Evolutionary conservation across 352 stramenopile species (phyloP), one percentile per base, ranked within the genome.

Genomic region (Blastocystis sp.): DNA sequence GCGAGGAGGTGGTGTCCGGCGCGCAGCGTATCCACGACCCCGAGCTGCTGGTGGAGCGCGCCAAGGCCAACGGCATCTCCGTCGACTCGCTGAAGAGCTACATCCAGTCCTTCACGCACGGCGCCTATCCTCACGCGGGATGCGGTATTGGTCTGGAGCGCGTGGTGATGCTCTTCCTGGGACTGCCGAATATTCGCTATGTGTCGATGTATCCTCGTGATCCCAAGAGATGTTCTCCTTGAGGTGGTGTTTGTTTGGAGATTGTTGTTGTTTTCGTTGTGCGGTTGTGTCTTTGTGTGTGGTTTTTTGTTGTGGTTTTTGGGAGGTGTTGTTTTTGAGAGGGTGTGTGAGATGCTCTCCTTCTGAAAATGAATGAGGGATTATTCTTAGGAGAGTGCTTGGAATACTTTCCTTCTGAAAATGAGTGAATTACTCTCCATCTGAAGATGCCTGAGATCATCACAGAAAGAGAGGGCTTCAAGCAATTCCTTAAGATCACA

Each of bases 1-100:
- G 96, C 28, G 95, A 99, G 92, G 97, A 99, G 92, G 99, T 99
- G 90, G 92, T 98, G n/a, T 98, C 95, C 9, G 97, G 97, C 63
- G 97, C 97, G 4, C 97, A 99, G 91, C 96, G 97, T 92, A 94
- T 99, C 69, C 97, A 99, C 92, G 97, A 99, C 91, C 92, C 96
- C 54, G 93, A 93, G 71, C 91, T 99, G 63, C 91, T 99, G 34
- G 92, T 94, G 45, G 92, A 98, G 90, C 94, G 95, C 70, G 95
- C 96, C 87, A 81, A 95, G 45, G 89, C 90, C 63, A 92, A 95
- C 65, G 94, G 91, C 87, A 92, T 98, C 62, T 93, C 93, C 59
- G 94, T 93, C 81, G 93, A 93, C 90, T 93, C 92, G 10, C 95
- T 99, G 91, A 93, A 96, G 89, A 40, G n/a, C 17, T 81, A 99